phyloP scores from a whole-genome alignment of 306 rosid species.

The Crotalaria pallida region DNA sequence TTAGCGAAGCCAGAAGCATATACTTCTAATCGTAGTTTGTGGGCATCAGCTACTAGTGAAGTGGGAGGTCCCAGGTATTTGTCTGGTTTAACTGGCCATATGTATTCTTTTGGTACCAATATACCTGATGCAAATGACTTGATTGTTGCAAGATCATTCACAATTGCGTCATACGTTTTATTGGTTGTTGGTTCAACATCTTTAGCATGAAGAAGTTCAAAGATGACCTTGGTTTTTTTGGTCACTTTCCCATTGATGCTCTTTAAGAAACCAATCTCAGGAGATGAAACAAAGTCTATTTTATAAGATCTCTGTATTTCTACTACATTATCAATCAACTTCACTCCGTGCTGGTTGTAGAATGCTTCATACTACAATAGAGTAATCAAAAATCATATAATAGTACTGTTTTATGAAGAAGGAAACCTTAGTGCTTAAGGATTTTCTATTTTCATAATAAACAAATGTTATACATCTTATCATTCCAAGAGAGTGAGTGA shows the following conservation, averaged over 20 bases:
- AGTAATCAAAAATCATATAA: background rate
- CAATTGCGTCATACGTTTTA: conserved; percentile 38
- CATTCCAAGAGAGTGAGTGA: background rate
- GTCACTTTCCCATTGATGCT: conserved; percentile 37
- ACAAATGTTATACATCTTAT: background rate
- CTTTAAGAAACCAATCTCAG: conserved; percentile 74
- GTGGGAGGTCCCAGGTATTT: conserved; percentile 54
- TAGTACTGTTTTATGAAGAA: background rate
- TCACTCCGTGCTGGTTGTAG: conserved; percentile 40
- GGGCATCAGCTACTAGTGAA: conserved; percentile 67
- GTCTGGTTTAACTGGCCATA: conserved; percentile 47
- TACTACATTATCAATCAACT: conserved; percentile 22
- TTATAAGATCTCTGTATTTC: background rate
- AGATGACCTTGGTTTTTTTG: conserved; percentile 49
- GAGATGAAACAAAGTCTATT: conserved; percentile 54
- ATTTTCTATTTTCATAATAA: conserved; percentile 1
- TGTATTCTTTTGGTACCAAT: conserved; percentile 68
- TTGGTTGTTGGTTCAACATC: conserved; percentile 61
- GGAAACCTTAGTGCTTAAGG: background rate
- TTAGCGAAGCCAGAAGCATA: conserved; percentile 84
- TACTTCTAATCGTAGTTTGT: conserved; percentile 71
- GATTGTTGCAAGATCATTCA: conserved; percentile 45
- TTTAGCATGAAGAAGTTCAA: conserved; percentile 39
- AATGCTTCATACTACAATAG: conserved; percentile 55
- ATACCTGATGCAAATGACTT: conserved; percentile 77